A percentile compares a stretch with the other conserved stretches of the same genome.
Conservation (phyloP, 306 rosid genomes). For the Cicer judaicum region DNA sequence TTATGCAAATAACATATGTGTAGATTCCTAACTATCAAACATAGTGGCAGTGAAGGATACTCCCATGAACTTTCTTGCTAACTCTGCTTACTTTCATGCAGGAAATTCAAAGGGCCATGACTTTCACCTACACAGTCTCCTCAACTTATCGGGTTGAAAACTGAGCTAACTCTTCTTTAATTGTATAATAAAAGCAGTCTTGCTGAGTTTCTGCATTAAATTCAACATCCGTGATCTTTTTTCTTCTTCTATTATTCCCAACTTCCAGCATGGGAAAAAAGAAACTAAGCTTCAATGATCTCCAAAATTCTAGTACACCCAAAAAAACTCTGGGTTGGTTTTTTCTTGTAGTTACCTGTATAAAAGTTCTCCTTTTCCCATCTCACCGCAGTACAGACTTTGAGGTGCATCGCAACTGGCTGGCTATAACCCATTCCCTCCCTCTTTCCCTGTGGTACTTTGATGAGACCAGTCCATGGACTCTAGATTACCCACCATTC, state of each 20-base stretch:
- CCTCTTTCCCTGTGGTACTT: constrained; percentile 86
- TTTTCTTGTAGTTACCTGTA: constrained; percentile 60
- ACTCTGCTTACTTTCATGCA: constrained; percentile 41
- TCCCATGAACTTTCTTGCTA: neutral
- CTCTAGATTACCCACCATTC: constrained; percentile 91
- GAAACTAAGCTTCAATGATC: constrained; percentile 42
- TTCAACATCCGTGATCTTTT: constrained; percentile 1
- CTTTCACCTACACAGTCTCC: constrained; percentile 14
- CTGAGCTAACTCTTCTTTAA: constrained; percentile 10
- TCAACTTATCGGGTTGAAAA: constrained; percentile 27
- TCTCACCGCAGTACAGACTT: constrained; percentile 87
- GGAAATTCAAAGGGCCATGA: constrained; percentile 37
- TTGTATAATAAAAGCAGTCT: neutral
- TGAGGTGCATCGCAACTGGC: constrained; percentile 92
- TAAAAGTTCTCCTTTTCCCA: constrained; percentile 81
- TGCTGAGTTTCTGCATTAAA: constrained; percentile 19
- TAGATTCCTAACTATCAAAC: neutral
- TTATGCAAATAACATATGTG: neutral
- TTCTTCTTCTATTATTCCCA: neutral
- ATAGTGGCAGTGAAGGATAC: constrained; percentile 4
- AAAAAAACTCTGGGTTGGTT: constrained; percentile 64
- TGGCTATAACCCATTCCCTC: constrained; percentile 82
- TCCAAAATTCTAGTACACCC: constrained; percentile 14
- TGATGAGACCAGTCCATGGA: constrained; percentile 90
- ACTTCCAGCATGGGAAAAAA: constrained; percentile 46